These are phyloP conservation scores for Suillus sp. DNA, from an alignment of 768 basidiomycete genomes.

Conservation along the genomic window DNA sequence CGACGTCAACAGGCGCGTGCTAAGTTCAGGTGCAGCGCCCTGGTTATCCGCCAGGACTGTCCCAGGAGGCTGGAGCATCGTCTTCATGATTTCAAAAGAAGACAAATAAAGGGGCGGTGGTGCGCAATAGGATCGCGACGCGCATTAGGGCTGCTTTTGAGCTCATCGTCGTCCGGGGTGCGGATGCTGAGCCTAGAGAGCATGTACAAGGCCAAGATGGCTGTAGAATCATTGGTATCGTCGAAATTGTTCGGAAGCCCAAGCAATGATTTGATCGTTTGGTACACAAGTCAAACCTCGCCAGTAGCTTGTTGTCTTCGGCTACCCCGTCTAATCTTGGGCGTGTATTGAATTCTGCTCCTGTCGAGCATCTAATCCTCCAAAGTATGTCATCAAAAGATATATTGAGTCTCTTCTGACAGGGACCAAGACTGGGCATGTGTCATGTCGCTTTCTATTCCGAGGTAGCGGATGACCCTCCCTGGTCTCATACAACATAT, in stretches of 20 bases:
- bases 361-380: conserved; percentile 11
- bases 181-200: neutral
- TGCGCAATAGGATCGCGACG: conserved; percentile 2
- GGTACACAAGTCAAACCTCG: neutral
- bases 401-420: conserved; percentile 1
- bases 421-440: conserved; percentile 29
- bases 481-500: conserved; percentile 24
- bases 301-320: neutral
- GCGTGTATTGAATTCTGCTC: neutral
- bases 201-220: too few species aligned
- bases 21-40: too few species aligned
- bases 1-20: neutral
- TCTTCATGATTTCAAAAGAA: conserved; percentile 8
- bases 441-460: conserved; percentile 24
- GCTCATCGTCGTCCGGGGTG: conserved; percentile 1
- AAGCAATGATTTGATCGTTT: neutral
- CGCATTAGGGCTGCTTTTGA: conserved; percentile 8
- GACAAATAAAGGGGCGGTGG: conserved; percentile 6
- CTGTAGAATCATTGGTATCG: neutral
- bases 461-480: conserved; percentile 27
- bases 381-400: conserved; percentile 18
- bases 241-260: neutral
- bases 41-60: neutral
- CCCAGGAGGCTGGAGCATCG: neutral
- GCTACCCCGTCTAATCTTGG: neutral